Base-by-base conservation (phyloP, 768 basidiomycete species). In the Trametes punicea region DNA sequence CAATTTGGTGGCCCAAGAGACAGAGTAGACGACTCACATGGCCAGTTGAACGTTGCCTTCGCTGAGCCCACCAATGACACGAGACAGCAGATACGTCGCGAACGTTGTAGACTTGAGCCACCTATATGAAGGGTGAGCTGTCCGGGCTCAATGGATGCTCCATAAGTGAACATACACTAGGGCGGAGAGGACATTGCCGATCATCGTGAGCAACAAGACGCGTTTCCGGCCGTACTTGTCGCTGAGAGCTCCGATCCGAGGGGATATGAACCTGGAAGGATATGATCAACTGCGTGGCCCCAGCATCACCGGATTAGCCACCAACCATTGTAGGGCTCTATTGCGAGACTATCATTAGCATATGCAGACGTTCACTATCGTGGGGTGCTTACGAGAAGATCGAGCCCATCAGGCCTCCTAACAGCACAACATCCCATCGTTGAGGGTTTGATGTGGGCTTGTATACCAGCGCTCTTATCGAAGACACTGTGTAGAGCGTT, bases 21-120 rank as follows among this genome's bases (percentile, higher is more conserved):
- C 16, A 18, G 30, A 36, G n/a, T 26, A 15, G 33, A 34, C 25
- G 23, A 79, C 88, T 63, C 67, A 93, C 93, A 94, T 94, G 42
- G 91, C 89, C 41, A 99, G 77, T 68, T 99, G 96, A 10, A 98
- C 96, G 67, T 99, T 99, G 41, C 96, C 96, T 75, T 99, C 96
- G 65, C 90, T 93, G 8, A 98, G 75, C 3, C 96, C 96, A 9
- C 95, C 95, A 31, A 98, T 84, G 5, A 98, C 77, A 13, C 96
- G 83, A 8, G 94, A 93, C 23, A 95, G 81, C 77, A 93, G 78
- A 68, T 92, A 98, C 0, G 90, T 86, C 1, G 88, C 89, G 69
- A 97, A 98, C 0, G 89, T 84, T 2, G 94, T 94, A 0, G 93
- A 93, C 65, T 87, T 81, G 42, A 95, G 79, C 93, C 93, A 97